Evolutionary conservation across 169 alveolate genomes (phyloP), one percentile per base, ranked within the genome.

Genomic region (Eimeria falciformis): DNA sequence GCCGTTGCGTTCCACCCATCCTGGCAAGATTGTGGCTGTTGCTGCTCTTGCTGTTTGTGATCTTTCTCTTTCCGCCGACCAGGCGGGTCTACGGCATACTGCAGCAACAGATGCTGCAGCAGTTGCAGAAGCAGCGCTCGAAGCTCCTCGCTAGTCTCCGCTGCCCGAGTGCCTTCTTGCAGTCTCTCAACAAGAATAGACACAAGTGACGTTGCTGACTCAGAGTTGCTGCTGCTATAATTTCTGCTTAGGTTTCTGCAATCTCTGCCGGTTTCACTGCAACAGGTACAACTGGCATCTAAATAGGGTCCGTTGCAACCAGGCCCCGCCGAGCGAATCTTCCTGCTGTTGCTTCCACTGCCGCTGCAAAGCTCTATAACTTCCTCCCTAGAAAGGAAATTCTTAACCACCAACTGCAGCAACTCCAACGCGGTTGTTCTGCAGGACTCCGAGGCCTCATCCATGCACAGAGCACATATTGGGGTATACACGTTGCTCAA

Each of bases 131-230:
- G 37, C 12, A 18, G 33, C 43, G 37, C 17, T 7, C 89, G 73
- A n/a, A 81, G 89, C 58, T 81, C 89, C 23, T 81, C 89, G 89
- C 89, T 55, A 29, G 27, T 81, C 37, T 81, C 89, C 55, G 43
- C 89, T 29, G 33, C 55, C 6, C 40, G 9, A 0, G 89, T 53
- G 55, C 58, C 43, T 9, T 81, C 89, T 33, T 53, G 33, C 18
- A 81, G 89, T 23, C 89, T 81, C 14, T 81, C 89, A 23, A 75
- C 45, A 9, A 81, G 29, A 66, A 81, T 43, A 33, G 37, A 1
- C 1, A 81, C 58, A 0, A 81, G 55, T 5, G 89, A 21, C 73
- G 50, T 81, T 55, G 58, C 75, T n/a, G 53, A 71, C 21, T 81
- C 77, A 17, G 89, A 29, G 77, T 37, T 33, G 7, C 12, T 62